A percentile compares a stretch with the other conserved stretches of the same genome.
Conservation (phyloP, 2,329 filamentous ascomycete species). For the Pyricularia grisea region DNA sequence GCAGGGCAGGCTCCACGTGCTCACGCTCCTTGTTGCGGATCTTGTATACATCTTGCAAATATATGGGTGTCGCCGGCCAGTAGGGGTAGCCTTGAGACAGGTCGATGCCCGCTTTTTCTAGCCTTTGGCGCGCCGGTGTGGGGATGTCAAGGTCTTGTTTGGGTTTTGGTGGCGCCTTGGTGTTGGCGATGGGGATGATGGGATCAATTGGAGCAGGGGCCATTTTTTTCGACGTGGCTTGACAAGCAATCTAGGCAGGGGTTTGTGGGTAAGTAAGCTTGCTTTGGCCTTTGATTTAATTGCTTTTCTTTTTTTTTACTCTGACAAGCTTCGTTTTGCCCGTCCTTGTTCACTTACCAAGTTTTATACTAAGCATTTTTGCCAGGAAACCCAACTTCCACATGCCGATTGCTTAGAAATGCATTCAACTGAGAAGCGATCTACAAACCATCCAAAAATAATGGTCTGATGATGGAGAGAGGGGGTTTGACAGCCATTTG, state of each 20-base stretch:
- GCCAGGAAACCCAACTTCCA: neutral
- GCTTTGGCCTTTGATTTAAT: neutral
- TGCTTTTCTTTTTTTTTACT: neutral
- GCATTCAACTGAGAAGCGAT: neutral
- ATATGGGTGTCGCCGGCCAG: conserved; percentile 56
- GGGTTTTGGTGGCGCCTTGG: conserved; percentile 7
- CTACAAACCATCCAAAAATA: neutral
- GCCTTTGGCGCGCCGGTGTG: conserved; percentile 40
- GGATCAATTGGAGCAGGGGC: conserved; percentile 51
- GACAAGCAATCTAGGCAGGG: neutral
- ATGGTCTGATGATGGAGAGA: neutral
- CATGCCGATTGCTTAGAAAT: neutral
- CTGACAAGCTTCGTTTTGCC: neutral
- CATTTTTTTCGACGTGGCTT: conserved; percentile 25
- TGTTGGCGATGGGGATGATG: conserved; percentile 53
- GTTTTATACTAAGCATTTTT: neutral
- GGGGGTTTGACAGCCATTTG: neutral
- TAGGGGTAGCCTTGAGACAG: conserved; percentile 64
- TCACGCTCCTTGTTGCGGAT: conserved; percentile 48
- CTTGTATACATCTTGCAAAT: conserved; percentile 58
- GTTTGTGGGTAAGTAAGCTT: neutral
- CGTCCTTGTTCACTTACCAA: neutral
- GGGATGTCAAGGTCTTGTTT: conserved; percentile 42
- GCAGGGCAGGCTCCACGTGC: conserved; percentile 51
- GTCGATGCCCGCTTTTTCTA: conserved; percentile 61